Evolutionary conservation across 2,329 filamentous ascomycete species (phyloP), one percentile per base, ranked within the genome.

Genomic region (Colletotrichum navitas): DNA sequence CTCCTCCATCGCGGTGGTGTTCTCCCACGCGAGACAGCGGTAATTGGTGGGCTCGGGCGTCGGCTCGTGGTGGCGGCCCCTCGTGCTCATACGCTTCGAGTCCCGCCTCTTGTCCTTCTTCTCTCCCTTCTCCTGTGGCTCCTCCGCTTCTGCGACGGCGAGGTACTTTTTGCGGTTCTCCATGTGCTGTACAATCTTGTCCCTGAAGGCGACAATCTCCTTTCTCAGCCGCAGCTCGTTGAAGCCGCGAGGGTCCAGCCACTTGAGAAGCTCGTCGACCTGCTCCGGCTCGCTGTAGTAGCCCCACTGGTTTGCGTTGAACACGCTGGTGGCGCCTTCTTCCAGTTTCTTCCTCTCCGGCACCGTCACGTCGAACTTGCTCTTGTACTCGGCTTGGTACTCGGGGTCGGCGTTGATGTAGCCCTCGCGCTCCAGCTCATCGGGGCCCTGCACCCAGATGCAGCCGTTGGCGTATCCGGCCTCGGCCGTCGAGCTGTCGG

Each of bases 401-500:
- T 94, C 91, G 8, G 89, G 84, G 0, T 88, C 84, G 75, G 96
- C 85, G 74, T 98, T 94, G 75, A 97, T 94, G 78, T 95, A 97
- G 7, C 94, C 94, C 76, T 93, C 88, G 3, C 93, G 89, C 81
- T 97, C 95, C 79, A 97, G 89, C 68, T 95, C 91, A 79, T 97
- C 94, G 0, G 96, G 96, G 0, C 96, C 96, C 81, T 99, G 96
- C 18, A 99, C 91, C 96, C 96, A 99, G 68, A 99, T 88, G 70
- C 95, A 93, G 11, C 94, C 96, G 79, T 98, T 99, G 51, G 95
- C 95, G 79, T 98, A 99, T 11, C 89, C 91, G 29, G 95, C 94
- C 56, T 91, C 87, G 1, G 94, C 93, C 1, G 95, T 98, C 21
- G 95, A 98, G 80, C 94, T 97, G 74, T 89, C 90, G 0, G 95